Conservation (phyloP, 1,284 basidiomycete species). For the Spongiforma sp. region DNA sequence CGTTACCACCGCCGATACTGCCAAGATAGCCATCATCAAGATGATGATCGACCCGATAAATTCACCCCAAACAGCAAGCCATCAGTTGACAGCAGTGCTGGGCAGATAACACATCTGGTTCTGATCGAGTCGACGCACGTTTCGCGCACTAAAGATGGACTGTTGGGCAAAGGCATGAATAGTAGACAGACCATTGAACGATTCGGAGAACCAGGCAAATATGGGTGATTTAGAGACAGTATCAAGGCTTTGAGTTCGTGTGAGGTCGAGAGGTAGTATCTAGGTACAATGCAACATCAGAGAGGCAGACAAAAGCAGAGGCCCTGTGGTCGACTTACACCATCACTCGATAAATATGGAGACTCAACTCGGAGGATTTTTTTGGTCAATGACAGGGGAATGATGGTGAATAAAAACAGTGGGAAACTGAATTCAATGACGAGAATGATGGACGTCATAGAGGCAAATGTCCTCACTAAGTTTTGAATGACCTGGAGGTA, state of each 20-base stretch:
- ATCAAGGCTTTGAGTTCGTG: slow-evolving; percentile 92
- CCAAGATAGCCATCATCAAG: slow-evolving; percentile 71
- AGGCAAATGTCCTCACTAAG: slow-evolving; percentile 64
- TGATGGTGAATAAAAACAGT: slow-evolving; percentile 76
- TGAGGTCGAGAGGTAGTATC: slow-evolving; percentile 91
- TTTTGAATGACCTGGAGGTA: slow-evolving; percentile 62
- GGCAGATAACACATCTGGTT: slow-evolving; percentile 84
- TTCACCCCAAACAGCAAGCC: slow-evolving; percentile 83
- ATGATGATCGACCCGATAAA: slow-evolving; percentile 87
- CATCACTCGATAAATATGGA: slow-evolving; percentile 75
- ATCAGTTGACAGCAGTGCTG: slow-evolving; percentile 77
- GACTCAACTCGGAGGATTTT: no score
- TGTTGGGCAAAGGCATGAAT: slow-evolving; percentile 86
- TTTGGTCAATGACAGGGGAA: slow-evolving; percentile 83
- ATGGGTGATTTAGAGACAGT: slow-evolving; percentile 91
- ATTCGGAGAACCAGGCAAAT: slow-evolving; percentile 90
- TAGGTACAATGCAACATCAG: slow-evolving; percentile 32
- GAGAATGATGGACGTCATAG: slow-evolving; percentile 74
- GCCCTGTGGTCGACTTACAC: slow-evolving; percentile 52
- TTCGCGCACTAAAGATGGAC: slow-evolving; percentile 75
- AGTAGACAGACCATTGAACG: slow-evolving; percentile 82
- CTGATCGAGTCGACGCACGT: slow-evolving; percentile 82
- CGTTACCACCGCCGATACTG: slow-evolving; percentile 75
- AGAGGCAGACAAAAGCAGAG: slow-evolving; percentile 9
- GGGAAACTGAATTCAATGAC: slow-evolving; percentile 87